Evolutionary conservation across 306 rosid genomes (phyloP), one percentile per base, ranked within the genome.

Genomic region (Canavalia gladiata): DNA sequence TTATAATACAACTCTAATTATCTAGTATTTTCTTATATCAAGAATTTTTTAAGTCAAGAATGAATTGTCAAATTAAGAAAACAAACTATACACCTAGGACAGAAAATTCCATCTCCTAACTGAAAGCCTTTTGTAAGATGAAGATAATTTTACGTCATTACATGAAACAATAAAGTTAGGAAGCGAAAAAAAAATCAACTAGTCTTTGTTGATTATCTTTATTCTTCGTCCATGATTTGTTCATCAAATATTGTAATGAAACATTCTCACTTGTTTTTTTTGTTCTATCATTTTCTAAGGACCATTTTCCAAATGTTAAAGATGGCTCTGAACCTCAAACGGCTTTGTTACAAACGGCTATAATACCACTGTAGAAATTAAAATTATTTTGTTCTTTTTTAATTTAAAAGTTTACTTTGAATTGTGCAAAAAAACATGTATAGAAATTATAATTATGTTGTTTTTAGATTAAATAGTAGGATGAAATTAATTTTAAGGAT

Each of bases 301-400:
- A 62, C 10, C 39, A 63, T 63, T 63, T 49, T 68, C 50, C 47
- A 68, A 78, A 78, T 51, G 49, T 51, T 5, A 35, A 51, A 72
- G 4, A 8, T 18, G 10, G 2, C 18, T 72, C 8, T n/a, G 11
- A 31, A 55, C 58, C 6, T 55, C 65, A 72, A 72, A n/a, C 30
- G 25, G 25, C 25, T 18, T 18, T 18, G 25, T 18, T 18, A 18
- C 25, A 18, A 18, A 18, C 25, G 25, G 25, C 25, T 18, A 18
- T 18, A 18, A 18, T 18, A 18, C 25, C 25, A 18, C 0, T 18
- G 25, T 18, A 18, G 25, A 18, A 18, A 18, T 18, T 18, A 18
- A 18, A 18, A 18, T 18, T 18, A 18, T 18, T 18, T 18, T 18
- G 25, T 18, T 18, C 25, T 18, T 18, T 18, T 18, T 18, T 18